Percentiles rank a stretch among this genome's conserved stretches.
These are phyloP conservation scores for Astrephomene gubernaculifera DNA, from an alignment of 139 green algal species.

Conservation along the genomic window DNA sequence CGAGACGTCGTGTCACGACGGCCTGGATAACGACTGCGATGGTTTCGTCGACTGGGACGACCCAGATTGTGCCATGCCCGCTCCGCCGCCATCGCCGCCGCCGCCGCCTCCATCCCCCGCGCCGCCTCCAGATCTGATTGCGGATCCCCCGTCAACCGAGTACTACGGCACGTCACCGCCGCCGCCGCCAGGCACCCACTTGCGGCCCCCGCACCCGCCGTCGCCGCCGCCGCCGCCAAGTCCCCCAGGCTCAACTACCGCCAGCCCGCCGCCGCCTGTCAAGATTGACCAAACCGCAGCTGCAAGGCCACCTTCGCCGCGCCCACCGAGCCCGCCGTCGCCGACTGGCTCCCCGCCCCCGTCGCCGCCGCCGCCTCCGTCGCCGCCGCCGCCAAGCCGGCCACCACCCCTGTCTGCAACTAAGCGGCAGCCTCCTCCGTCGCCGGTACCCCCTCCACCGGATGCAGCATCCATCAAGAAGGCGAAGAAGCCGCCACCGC, in stretches of 20 bases:
- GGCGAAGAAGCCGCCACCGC: not conserved
- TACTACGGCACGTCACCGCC: not conserved
- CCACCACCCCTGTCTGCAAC: not conserved
- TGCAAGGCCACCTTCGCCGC: not conserved
- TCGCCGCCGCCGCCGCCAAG: slow-evolving; percentile 26
- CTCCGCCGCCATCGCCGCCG: slow-evolving; percentile 5
- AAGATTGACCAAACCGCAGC: not conserved
- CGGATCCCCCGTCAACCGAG: not conserved
- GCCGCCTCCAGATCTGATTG: not conserved
- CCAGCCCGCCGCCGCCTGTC: not conserved
- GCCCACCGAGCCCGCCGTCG: not conserved
- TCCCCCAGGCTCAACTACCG: too few relatives aligned
- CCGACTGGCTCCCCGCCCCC: not conserved
- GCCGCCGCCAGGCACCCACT: not conserved
- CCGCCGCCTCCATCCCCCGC: not conserved
- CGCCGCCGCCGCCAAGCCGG: not conserved
- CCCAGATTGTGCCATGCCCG: slow-evolving; percentile 2
- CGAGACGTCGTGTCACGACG: slow-evolving; percentile 20
- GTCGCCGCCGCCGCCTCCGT: not conserved
- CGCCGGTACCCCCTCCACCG: too few relatives aligned
- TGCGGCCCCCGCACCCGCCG: slow-evolving; percentile 1
- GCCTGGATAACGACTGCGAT: slow-evolving; percentile 39
- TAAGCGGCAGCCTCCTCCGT: too few relatives aligned
- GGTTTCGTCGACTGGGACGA: not conserved
- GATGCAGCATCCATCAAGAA: too few relatives aligned